phyloP scores from a whole-genome alignment of 2,329 filamentous ascomycete genomes.

The Tolypocladium tropicale region DNA sequence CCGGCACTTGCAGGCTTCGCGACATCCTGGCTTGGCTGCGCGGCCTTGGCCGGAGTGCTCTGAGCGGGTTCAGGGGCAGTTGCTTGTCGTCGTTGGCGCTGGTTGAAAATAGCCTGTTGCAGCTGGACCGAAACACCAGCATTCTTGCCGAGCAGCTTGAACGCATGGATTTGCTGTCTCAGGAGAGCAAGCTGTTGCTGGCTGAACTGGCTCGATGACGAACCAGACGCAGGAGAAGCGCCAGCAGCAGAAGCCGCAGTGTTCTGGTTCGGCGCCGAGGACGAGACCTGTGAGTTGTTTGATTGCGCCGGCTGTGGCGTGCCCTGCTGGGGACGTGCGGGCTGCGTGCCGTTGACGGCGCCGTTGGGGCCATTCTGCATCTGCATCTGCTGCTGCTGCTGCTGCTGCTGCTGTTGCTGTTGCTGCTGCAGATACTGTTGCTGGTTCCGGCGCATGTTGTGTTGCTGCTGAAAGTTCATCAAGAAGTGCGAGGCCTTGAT shows the following conservation, averaged over 20 bases:
- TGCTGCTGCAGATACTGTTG: slow-evolving; percentile 30
- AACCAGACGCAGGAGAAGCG: slow-evolving; percentile 15
- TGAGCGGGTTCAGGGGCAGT: slow-evolving; percentile 37
- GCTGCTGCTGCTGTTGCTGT: slow-evolving; percentile 23
- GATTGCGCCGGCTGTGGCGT: slow-evolving; percentile 20
- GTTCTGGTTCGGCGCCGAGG: slow-evolving; percentile 24
- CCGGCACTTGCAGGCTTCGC: slow-evolving; percentile 25
- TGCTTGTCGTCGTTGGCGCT: slow-evolving; percentile 54
- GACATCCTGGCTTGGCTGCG: slow-evolving; percentile 19
- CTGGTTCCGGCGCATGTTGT: slow-evolving; percentile 40
- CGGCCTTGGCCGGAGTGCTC: slow-evolving; percentile 19
- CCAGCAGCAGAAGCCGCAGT: slow-evolving; percentile 22
- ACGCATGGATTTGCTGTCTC: slow-evolving; percentile 80
- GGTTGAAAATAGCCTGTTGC: slow-evolving; percentile 74
- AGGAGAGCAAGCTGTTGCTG: slow-evolving; percentile 70
- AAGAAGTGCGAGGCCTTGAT: slow-evolving; percentile 73
- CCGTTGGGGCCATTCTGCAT: slow-evolving; percentile 48
- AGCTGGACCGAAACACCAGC: slow-evolving; percentile 67
- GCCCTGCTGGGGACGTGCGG: slow-evolving; percentile 27
- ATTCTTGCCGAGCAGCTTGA: slow-evolving; percentile 84
- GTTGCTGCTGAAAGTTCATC: slow-evolving; percentile 57
- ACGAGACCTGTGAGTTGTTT: slow-evolving; percentile 24
- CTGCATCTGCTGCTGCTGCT: slow-evolving; percentile 37
- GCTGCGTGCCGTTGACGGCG: slow-evolving; percentile 37
- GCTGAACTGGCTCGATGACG: slow-evolving; percentile 53